Evolutionary conservation across 306 rosid genomes (phyloP).

Genomic region (Senna siamea): DNA sequence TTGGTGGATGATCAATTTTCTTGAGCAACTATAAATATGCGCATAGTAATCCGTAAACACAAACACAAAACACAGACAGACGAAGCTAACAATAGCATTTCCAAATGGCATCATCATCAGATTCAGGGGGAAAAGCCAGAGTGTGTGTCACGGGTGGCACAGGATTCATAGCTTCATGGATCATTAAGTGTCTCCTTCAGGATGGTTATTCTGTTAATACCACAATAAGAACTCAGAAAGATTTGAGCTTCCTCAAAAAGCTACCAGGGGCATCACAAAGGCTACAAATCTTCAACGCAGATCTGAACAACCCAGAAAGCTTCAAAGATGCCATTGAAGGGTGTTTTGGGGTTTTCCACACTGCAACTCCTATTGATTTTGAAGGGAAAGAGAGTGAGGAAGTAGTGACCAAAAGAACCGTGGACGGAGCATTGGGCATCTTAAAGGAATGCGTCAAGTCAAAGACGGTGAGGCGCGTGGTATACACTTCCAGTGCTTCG

Average conservation of each 20-base stretch:
- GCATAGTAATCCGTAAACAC: too few species aligned
- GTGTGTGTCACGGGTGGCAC: slow-evolving; percentile 61
- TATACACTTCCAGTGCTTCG: slow-evolving; percentile 61
- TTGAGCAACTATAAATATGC: too few species aligned
- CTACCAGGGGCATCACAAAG: slow-evolving; percentile 55
- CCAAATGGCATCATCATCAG: too few species aligned
- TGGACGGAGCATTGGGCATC: slow-evolving; percentile 60
- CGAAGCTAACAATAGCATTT: too few species aligned
- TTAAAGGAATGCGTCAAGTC: slow-evolving; percentile 51
- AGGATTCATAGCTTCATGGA: slow-evolving; percentile 51
- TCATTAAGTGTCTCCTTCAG: slow-evolving; percentile 45
- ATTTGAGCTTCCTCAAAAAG: slow-evolving; percentile 48
- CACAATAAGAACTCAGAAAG: slow-evolving; percentile 42
- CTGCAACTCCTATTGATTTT: slow-evolving; percentile 46
- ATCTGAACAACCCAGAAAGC: slow-evolving; percentile 57
- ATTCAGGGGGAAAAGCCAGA: slow-evolving; percentile 12
- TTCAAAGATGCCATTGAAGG: slow-evolving; percentile 57
- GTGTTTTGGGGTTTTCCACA: slow-evolving; percentile 58
- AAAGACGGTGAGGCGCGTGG: slow-evolving; percentile 56
- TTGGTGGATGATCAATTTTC: too few species aligned
- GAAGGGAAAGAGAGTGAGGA: slow-evolving; percentile 47
- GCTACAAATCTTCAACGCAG: slow-evolving; percentile 62
- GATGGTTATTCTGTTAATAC: slow-evolving; percentile 49
- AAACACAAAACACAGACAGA: too few species aligned
- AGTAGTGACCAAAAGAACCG: slow-evolving; percentile 43